Percentiles rank a stretch among this genome's conserved stretches.
Conservation (phyloP, 768 basidiomycete species). For the Auriscalpium vulgare region DNA sequence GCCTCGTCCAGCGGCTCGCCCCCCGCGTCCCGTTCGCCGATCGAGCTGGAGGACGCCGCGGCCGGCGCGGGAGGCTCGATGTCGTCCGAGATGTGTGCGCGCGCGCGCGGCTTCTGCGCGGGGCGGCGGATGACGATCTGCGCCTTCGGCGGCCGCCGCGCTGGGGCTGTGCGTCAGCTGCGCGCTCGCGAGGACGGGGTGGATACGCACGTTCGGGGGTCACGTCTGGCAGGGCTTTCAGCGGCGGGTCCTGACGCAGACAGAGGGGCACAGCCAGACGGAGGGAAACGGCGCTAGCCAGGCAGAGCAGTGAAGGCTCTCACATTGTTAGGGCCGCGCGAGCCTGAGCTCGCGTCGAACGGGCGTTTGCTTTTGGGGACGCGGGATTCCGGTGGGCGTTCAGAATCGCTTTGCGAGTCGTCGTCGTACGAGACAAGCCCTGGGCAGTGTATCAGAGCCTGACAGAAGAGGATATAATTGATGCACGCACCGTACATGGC, state of each 20-base stretch:
- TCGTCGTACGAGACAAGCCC: constrained; percentile 16
- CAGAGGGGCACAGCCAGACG: constrained; percentile 13
- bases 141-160: constrained; percentile 12
- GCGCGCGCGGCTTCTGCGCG: constrained; percentile 11
- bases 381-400: background rate
- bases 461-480: background rate
- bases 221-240: constrained; percentile 7
- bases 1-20: constrained; percentile 32
- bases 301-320: constrained; percentile 16
- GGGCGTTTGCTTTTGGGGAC: background rate
- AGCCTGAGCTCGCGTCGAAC: background rate
- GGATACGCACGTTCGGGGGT: constrained; percentile 8
- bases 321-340: constrained; percentile 11
- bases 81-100: constrained; percentile 4
- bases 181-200: background rate
- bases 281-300: constrained; percentile 16
- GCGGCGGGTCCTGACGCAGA: constrained; percentile 15
- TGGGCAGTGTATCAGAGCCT: background rate
- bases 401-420: constrained; percentile 15
- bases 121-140: constrained; percentile 14
- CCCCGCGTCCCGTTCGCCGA: background rate
- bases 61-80: background rate
- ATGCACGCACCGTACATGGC: no score
- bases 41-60: background rate
- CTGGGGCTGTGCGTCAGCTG: background rate